These are phyloP conservation scores for Esteya vermicola DNA, from an alignment of 2,329 filamentous ascomycete genomes.

Conservation along the genomic window DNA sequence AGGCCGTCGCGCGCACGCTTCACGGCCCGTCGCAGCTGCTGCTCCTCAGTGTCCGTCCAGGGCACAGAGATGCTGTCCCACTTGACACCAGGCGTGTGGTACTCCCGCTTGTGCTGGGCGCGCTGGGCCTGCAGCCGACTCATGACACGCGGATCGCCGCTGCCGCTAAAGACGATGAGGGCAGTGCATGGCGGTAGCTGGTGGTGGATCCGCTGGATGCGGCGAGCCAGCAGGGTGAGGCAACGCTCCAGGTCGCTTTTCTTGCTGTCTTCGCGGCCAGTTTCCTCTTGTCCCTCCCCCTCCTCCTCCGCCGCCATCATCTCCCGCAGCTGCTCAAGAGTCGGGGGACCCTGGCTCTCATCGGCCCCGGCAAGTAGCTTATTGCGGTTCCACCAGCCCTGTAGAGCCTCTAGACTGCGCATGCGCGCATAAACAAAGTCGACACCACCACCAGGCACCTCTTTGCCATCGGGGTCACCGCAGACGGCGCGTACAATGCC, in stretches of 20 bases:
- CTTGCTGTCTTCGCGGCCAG: not conserved
- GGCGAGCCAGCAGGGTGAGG: conserved; percentile 28
- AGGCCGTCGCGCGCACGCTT: conserved; percentile 45
- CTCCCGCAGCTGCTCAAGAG: conserved; percentile 10
- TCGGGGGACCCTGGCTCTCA: conserved; percentile 21
- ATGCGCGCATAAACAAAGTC: conserved; percentile 56
- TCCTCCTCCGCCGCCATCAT: conserved; percentile 5
- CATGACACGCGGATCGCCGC: conserved; percentile 55
- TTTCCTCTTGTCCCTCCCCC: not conserved
- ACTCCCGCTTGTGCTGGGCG: conserved; percentile 46
- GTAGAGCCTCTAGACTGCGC: conserved; percentile 48
- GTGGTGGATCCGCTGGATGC: conserved; percentile 40
- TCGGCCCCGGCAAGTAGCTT: conserved; percentile 19
- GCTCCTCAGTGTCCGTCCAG: conserved; percentile 54
- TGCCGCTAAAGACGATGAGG: conserved; percentile 50
- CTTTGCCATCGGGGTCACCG: conserved; percentile 42
- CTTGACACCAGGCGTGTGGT: conserved; percentile 46
- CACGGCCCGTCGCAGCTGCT: conserved; percentile 44
- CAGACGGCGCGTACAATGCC: conserved; percentile 42
- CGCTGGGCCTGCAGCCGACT: conserved; percentile 46
- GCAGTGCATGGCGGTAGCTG: conserved; percentile 50
- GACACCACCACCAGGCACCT: conserved; percentile 44
- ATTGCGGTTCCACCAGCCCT: conserved; percentile 54
- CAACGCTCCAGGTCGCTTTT: conserved; percentile 26
- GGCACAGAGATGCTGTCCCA: conserved; percentile 54